These are phyloP conservation scores for Neurospora cerealis DNA, from an alignment of 495 filamentous ascomycete genomes.

Conservation along the genomic window DNA sequence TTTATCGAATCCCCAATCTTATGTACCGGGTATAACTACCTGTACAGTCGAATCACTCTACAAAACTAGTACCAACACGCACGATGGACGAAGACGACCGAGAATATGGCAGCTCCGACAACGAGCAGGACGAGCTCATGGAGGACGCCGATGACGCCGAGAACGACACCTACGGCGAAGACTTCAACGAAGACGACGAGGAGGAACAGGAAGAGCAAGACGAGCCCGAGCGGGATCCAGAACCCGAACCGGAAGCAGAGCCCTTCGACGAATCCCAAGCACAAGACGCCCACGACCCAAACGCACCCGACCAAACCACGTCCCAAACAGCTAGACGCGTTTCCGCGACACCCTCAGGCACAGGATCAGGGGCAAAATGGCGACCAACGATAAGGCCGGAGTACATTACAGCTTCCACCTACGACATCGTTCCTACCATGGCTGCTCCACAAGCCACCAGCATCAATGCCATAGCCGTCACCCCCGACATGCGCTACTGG, in stretches of 20 bases:
- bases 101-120: slow-evolving; percentile 45
- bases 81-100: slow-evolving; percentile 34
- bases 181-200: slow-evolving; percentile 46
- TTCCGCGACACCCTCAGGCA: slow-evolving; percentile 38
- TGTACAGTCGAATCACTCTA: neutral
- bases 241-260: slow-evolving; percentile 12
- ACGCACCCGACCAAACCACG: slow-evolving; percentile 31
- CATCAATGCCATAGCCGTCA: slow-evolving; percentile 85
- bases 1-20: neutral
- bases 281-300: slow-evolving; percentile 42
- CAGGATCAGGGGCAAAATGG: slow-evolving; percentile 30
- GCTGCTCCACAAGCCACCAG: slow-evolving; percentile 93
- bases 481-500: slow-evolving; percentile 91
- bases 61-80: neutral
- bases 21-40: neutral
- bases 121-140: slow-evolving; percentile 55
- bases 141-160: slow-evolving; percentile 53
- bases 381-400: slow-evolving; percentile 69
- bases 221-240: slow-evolving; percentile 22
- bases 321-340: slow-evolving; percentile 22
- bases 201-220: slow-evolving; percentile 49
- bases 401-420: slow-evolving; percentile 68
- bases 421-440: slow-evolving; percentile 96
- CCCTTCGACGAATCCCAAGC: slow-evolving; percentile 29
- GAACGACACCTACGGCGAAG: slow-evolving; percentile 47